Evolutionary conservation across 202 grass and related monocot species (phyloP).

Genomic region (Dendrocalamus latiflorus): DNA sequence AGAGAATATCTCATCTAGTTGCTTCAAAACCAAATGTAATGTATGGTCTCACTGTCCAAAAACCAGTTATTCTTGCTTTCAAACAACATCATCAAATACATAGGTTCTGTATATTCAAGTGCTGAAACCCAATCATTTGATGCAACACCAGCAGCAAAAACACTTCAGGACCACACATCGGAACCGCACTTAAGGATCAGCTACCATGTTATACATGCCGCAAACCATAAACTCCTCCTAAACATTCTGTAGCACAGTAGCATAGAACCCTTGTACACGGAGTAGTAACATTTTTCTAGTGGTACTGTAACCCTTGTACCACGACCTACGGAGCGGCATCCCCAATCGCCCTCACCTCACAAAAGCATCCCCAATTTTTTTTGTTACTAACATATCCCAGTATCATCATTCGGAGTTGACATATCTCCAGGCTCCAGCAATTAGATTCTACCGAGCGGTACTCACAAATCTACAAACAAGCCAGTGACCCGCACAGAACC

Average conservation of each 20-base stretch:
- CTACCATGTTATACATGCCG: not conserved
- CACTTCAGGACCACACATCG: not conserved
- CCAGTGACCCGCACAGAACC: not conserved
- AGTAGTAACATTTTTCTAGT: not conserved
- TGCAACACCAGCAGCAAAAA: constrained; percentile 9
- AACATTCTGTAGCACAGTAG: not conserved
- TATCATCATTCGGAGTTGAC: not conserved
- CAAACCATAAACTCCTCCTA: not conserved
- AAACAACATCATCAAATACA: not conserved
- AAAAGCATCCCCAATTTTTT: not conserved
- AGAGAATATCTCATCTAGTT: not conserved
- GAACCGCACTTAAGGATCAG: not conserved
- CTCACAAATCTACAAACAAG: constrained; percentile 17
- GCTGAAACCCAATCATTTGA: not conserved
- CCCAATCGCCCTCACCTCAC: not conserved
- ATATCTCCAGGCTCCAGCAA: not conserved
- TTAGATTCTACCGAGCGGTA: not conserved
- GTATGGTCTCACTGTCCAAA: not conserved
- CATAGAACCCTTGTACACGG: not conserved
- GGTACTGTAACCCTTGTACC: not conserved
- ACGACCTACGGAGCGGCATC: not conserved
- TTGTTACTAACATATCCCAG: not conserved
- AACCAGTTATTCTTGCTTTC: not conserved
- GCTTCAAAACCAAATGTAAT: not conserved
- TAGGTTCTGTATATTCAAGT: not conserved